phyloP scores from a whole-genome alignment of 2,329 filamentous ascomycete species.

The Alternaria consortialis region DNA sequence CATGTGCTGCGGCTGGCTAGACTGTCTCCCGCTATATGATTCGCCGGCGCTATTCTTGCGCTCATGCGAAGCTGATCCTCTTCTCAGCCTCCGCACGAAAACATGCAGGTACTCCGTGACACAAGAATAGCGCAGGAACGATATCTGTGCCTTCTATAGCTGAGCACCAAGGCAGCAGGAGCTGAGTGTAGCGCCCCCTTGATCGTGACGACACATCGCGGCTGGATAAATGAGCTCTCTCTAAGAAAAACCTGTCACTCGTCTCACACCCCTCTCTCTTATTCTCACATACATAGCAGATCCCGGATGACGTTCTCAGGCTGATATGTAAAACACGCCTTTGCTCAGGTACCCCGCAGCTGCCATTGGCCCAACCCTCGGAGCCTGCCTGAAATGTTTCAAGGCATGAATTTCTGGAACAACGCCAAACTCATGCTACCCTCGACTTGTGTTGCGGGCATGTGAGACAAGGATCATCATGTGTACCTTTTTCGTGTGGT shows the following conservation, averaged over 20 bases:
- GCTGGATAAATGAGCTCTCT: neutral
- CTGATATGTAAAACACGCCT: neutral
- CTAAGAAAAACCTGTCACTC: slow-evolving; percentile 3
- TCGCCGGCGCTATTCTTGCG: slow-evolving; percentile 12
- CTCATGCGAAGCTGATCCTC: slow-evolving; percentile 7
- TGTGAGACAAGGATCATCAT: slow-evolving; percentile 2
- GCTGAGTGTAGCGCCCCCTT: neutral
- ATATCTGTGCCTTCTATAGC: slow-evolving; percentile 1
- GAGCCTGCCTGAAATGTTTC: slow-evolving; percentile 1
- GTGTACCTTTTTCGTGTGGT: neutral
- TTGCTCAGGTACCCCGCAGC: slow-evolving; percentile 10
- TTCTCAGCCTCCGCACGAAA: neutral
- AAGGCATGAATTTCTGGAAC: slow-evolving; percentile 1
- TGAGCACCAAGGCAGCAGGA: neutral
- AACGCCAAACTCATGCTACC: slow-evolving; percentile 4
- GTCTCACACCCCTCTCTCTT: slow-evolving; percentile 3
- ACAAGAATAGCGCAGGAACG: slow-evolving; percentile 1
- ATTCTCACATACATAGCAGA: neutral
- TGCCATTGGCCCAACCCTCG: slow-evolving; percentile 4
- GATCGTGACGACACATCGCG: neutral
- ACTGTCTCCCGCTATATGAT: slow-evolving; percentile 1
- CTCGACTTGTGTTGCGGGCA: neutral
- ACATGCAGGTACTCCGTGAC: neutral
- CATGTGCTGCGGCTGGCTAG: slow-evolving; percentile 8
- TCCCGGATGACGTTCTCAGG: neutral